phyloP scores from a whole-genome alignment of 1,284 basidiomycete species.

The Pascua sp. region DNA sequence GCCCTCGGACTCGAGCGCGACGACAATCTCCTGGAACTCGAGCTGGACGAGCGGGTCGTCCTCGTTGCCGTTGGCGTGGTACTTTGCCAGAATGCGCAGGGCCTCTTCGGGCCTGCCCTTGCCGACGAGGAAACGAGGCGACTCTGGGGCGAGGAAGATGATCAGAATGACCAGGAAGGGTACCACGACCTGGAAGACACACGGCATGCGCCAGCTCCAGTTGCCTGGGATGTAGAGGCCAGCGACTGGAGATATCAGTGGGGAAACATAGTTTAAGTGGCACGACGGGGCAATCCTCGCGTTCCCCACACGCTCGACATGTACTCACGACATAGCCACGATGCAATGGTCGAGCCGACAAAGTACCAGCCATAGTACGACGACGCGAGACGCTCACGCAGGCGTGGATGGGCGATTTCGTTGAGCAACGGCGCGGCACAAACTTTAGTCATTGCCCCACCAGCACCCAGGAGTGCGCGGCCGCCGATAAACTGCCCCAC shows the following conservation, averaged over 20 bases:
- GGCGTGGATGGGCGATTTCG: constrained; percentile 28
- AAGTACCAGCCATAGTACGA: constrained; percentile 17
- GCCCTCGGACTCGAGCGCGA: constrained; percentile 26
- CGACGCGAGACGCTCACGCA: constrained; percentile 19
- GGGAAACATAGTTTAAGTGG: not conserved
- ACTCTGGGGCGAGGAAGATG: constrained; percentile 28
- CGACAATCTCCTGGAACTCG: constrained; percentile 32
- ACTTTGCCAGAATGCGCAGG: constrained; percentile 26
- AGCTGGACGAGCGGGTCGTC: constrained; percentile 25
- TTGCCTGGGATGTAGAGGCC: constrained; percentile 13
- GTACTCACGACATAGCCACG: constrained; percentile 8
- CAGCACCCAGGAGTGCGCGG: constrained; percentile 26
- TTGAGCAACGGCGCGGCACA: constrained; percentile 21
- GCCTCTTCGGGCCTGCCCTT: constrained; percentile 32
- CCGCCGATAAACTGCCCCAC: constrained; percentile 20
- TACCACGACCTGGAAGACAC: constrained; percentile 12
- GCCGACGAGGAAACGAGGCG: constrained; percentile 44
- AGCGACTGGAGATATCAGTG: not conserved
- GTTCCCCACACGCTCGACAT: no score
- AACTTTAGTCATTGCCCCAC: constrained; percentile 28
- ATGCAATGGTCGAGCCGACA: constrained; percentile 10
- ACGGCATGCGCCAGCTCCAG: constrained; percentile 21
- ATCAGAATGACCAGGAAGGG: constrained; percentile 11
- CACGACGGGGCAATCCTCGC: not conserved
- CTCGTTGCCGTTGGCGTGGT: constrained; percentile 28